These are phyloP conservation scores for Rutstroemia sydowiana DNA, from an alignment of 2,329 filamentous ascomycete genomes.

Conservation along the genomic window DNA sequence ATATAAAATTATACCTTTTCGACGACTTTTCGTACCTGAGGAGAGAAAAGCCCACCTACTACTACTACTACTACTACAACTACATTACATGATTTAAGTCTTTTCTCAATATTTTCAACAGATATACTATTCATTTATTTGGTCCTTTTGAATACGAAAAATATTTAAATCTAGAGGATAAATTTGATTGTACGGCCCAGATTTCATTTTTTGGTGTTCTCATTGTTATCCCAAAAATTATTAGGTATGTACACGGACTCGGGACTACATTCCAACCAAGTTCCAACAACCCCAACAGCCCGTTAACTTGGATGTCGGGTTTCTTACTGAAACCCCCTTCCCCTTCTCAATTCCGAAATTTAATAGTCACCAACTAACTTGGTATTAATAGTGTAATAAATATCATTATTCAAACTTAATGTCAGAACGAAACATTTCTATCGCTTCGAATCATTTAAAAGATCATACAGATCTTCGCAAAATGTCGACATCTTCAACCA, in stretches of 20 bases:
- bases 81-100: no score
- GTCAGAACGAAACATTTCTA: conserved; percentile 9
- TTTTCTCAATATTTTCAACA: no score
- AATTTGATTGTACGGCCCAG: neutral
- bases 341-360: neutral
- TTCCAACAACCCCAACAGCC: conserved; percentile 2
- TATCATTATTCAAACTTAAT: neutral
- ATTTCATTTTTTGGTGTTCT: neutral
- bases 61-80: no score
- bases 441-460: conserved; percentile 7
- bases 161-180: no score
- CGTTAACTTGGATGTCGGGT: conserved; percentile 12
- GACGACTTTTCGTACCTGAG: no score
- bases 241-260: conserved; percentile 10
- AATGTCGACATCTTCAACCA: conserved; percentile 10
- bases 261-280: conserved; percentile 13
- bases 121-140: no score
- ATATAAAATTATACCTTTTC: no score
- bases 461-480: conserved; percentile 4
- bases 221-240: conserved; percentile 1
- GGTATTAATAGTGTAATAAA: neutral
- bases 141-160: no score
- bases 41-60: no score
- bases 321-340: conserved; percentile 6
- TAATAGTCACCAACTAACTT: neutral